Base-by-base conservation (phyloP, 179 eudicot species). In the Sideroxylon spinosum region DNA sequence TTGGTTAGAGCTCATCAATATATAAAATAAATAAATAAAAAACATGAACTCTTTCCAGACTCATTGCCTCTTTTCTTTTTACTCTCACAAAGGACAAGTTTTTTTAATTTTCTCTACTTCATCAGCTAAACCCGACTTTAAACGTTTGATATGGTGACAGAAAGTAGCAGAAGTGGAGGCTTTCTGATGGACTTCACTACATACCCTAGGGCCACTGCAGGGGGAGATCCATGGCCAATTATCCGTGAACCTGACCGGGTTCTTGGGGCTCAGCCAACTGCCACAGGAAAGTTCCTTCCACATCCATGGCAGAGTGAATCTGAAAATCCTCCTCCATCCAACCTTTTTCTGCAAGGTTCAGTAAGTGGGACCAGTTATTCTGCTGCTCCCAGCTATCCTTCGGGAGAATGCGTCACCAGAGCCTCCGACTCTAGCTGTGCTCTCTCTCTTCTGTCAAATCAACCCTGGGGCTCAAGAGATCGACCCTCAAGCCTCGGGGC, bases 381-480 rank as follows among this genome's bases (percentile, higher is more conserved):
- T n/a, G 69, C 86, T n/a, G 69, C 78, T 66, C 73, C 86, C 55
- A 74, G 46, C 22, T 68, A 88, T 52, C 83, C 97, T 75, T 78
- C 88, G 19, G 93, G 93, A 82, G 91, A 88, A 88, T 89, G 90
- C 78, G 84, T 83, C 81, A 80, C 85, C 44, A 89, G 88, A 68
- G 88, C 86, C 61, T 64, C 84, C 0, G 88, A 83, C 83, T 86
- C 89, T 57, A 77, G 82, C 84, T 74, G 98, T 95, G 98, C 98
- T 95, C 98, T 93, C 98, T 95, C 98, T 95, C 98, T 95, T 95
- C 98, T 95, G 98, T 95, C 98, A 95, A 90, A 82, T 86, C 93
- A 90, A 82, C 79, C 92, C 65, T 91, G 97, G 93, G 86, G 80
- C 89, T 85, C 92, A 82, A 86, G 85, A 81, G 86, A 78, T 85